These are phyloP conservation scores for Amanita pallidorosea DNA, from an alignment of 768 basidiomycete species.

Conservation along the genomic window DNA sequence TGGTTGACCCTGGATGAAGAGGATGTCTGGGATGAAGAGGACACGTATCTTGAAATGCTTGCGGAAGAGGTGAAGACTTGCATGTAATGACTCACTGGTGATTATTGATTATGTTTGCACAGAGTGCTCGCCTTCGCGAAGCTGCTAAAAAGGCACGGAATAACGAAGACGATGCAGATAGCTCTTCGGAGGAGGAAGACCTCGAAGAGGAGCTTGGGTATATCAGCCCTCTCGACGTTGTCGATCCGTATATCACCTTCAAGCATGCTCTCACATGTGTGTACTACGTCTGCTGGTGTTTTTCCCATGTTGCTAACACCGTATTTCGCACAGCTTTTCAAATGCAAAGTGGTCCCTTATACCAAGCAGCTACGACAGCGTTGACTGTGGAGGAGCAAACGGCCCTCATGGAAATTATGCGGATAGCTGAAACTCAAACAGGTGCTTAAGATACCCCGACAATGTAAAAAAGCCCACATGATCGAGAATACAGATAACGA, in stretches of 20 bases:
- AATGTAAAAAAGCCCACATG: neutral
- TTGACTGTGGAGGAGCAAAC: slow-evolving; percentile 71
- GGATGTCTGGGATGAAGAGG: slow-evolving; percentile 88
- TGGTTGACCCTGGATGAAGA: slow-evolving; percentile 28
- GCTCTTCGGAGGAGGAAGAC: slow-evolving; percentile 44
- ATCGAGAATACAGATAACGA: neutral
- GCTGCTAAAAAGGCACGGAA: slow-evolving; percentile 37
- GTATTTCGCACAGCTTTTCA: slow-evolving; percentile 50
- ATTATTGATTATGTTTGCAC: slow-evolving; percentile 2
- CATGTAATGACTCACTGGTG: neutral
- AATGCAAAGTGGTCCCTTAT: slow-evolving; percentile 53
- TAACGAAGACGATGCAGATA: slow-evolving; percentile 41
- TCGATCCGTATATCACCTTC: slow-evolving; percentile 72
- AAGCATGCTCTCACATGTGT: slow-evolving; percentile 67
- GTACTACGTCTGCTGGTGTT: slow-evolving; percentile 14
- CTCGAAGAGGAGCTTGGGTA: slow-evolving; percentile 81
- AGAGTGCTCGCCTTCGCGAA: slow-evolving; percentile 69
- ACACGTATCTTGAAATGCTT: slow-evolving; percentile 79
- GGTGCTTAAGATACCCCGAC: neutral
- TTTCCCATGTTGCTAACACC: slow-evolving; percentile 3
- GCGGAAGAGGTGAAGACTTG: slow-evolving; percentile 56
- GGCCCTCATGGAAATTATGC: slow-evolving; percentile 78
- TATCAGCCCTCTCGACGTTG: slow-evolving; percentile 72
- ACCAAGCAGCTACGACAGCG: slow-evolving; percentile 64
- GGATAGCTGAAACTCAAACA: slow-evolving; percentile 41